Evolutionary conservation across 768 basidiomycete genomes (phyloP).

Genomic region (Gelatoporia subvermispora): DNA sequence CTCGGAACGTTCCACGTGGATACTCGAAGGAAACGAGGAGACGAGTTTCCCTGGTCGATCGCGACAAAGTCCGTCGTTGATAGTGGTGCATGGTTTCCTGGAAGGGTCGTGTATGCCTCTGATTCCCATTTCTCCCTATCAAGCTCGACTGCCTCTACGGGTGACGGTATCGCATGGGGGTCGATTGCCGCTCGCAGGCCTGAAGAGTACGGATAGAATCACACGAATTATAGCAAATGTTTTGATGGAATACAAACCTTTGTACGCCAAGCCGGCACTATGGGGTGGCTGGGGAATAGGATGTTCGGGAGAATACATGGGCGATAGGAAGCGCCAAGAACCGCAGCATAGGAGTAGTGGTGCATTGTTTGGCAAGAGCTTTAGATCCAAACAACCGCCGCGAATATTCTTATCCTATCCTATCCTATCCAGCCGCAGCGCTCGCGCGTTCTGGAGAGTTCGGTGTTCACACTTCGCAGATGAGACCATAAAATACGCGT

Average conservation of each 20-base stretch:
- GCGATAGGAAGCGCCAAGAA: background rate
- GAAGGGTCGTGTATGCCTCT: constrained; percentile 60
- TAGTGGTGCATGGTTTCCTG: constrained; percentile 64
- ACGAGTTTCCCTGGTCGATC: constrained; percentile 96
- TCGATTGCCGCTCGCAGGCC: constrained; percentile 83
- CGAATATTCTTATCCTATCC: background rate
- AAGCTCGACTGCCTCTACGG: constrained; percentile 69
- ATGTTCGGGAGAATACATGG: constrained; percentile 14
- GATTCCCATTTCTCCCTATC: constrained; percentile 80
- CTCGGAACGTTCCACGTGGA: constrained; percentile 88
- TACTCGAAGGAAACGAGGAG: constrained; percentile 84
- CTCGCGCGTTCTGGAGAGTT: no score
- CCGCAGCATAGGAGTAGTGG: background rate
- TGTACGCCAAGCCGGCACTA: constrained; percentile 46
- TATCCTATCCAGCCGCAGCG: no score
- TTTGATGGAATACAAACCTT: constrained; percentile 25
- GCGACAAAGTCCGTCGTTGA: constrained; percentile 84
- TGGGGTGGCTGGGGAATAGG: constrained; percentile 58
- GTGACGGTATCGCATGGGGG: constrained; percentile 87
- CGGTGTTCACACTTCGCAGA: no score
- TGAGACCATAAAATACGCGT: no score
- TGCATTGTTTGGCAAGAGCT: constrained; percentile 1
- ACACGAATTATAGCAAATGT: background rate
- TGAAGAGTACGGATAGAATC: constrained; percentile 22
- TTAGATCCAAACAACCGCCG: constrained; percentile 2